These are phyloP conservation scores for Rhizopogon vesiculosus DNA, from an alignment of 768 basidiomycete genomes.

Conservation along the genomic window DNA sequence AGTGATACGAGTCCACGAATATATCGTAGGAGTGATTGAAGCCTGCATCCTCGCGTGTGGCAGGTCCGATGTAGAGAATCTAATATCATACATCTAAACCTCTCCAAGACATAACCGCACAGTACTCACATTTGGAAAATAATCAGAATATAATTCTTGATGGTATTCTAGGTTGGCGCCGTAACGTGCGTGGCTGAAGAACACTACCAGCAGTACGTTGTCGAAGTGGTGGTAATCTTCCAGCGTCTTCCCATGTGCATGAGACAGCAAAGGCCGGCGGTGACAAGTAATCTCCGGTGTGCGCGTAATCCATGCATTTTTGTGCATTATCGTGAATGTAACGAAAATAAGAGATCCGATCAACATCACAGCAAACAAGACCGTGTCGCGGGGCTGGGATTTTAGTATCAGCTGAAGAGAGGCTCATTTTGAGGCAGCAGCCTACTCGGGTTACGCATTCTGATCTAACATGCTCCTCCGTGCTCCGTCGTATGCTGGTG, in stretches of 20 bases:
- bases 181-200: constrained; percentile 47
- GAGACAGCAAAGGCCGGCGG: constrained; percentile 18
- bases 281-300: constrained; percentile 7
- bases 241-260: constrained; percentile 7
- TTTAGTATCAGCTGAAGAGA: not conserved
- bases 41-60: constrained; percentile 40
- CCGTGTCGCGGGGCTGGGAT: not conserved
- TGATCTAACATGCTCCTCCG: not conserved
- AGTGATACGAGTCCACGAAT: constrained; percentile 41
- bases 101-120: not conserved
- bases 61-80: constrained; percentile 47
- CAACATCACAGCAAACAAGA: constrained; percentile 1
- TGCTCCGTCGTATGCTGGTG: not conserved
- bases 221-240: constrained; percentile 33
- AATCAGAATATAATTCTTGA: constrained; percentile 40
- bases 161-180: constrained; percentile 43
- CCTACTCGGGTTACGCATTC: not conserved
- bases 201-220: constrained; percentile 41
- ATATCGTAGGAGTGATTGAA: constrained; percentile 48
- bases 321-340: not conserved
- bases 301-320: not conserved
- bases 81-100: constrained; percentile 9
- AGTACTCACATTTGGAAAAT: constrained; percentile 43
- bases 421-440: not conserved
- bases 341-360: not conserved